These are phyloP conservation scores for Lathyrus sativus DNA, from an alignment of 306 rosid species.

Conservation along the genomic window DNA sequence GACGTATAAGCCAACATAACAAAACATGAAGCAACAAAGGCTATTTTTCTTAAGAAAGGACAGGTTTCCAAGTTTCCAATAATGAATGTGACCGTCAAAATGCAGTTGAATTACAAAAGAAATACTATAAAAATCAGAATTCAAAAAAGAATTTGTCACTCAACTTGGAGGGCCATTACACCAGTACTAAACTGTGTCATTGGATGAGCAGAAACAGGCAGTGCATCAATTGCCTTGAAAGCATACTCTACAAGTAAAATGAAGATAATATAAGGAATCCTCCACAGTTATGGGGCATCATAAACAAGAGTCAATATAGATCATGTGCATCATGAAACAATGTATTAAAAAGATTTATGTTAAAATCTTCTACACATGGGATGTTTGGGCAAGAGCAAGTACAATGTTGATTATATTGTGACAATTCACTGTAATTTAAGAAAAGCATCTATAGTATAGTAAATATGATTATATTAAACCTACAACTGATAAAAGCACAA, in stretches of 20 bases:
- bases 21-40: conserved; percentile 7
- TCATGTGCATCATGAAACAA: conserved; percentile 28
- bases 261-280: conserved; percentile 30
- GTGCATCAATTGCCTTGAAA: conserved; percentile 88
- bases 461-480: conserved; percentile 15
- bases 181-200: conserved; percentile 97
- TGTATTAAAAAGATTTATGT: not conserved
- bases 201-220: conserved; percentile 84
- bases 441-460: conserved; percentile 17
- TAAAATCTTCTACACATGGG: conserved; percentile 3
- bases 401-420: conserved; percentile 12
- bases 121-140: conserved; percentile 10
- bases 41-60: conserved; percentile 15
- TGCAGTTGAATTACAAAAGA: conserved; percentile 23
- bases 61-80: conserved; percentile 3
- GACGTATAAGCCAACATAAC: conserved; percentile 9
- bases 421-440: conserved; percentile 8
- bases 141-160: conserved; percentile 36
- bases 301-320: conserved; percentile 11
- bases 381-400: conserved; percentile 25
- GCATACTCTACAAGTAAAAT: conserved; percentile 71
- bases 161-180: conserved; percentile 98
- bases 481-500: conserved; percentile 5
- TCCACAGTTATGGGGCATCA: conserved; percentile 29
- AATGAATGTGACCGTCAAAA: conserved; percentile 19